Conservation (phyloP, 2,329 filamentous ascomycete genomes). For the Ceratocystis harringtonii region DNA sequence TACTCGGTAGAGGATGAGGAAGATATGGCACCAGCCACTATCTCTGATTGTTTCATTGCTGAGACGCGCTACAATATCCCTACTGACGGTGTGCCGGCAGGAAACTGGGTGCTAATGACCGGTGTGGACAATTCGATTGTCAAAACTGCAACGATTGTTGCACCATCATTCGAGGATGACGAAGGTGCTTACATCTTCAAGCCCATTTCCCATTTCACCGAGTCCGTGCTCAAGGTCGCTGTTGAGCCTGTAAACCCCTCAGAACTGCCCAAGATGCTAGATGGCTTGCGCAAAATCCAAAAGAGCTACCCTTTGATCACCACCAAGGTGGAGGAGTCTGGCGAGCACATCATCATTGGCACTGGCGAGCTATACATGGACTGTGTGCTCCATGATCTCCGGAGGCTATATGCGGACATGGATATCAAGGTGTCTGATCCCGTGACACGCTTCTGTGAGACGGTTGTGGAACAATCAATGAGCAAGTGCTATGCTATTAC, state of each 20-base stretch:
- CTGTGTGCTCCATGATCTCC: constrained; percentile 88
- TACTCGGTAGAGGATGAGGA: constrained; percentile 97
- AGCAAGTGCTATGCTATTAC: constrained; percentile 97
- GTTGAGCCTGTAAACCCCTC: constrained; percentile 97
- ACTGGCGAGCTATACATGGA: constrained; percentile 99
- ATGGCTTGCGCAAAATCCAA: constrained; percentile 90
- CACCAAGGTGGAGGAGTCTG: constrained; percentile 95
- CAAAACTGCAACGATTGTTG: constrained; percentile 85
- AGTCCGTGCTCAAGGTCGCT: constrained; percentile 94
- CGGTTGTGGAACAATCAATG: constrained; percentile 88
- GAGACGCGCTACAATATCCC: constrained; percentile 89
- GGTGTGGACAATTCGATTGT: constrained; percentile 97
- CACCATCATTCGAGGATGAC: constrained; percentile 63
- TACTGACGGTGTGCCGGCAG: constrained; percentile 81
- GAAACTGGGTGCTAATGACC: constrained; percentile 80
- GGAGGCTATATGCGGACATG: constrained; percentile 93
- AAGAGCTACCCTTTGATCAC: constrained; percentile 93
- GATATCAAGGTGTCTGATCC: constrained; percentile 98
- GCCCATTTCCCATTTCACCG: constrained; percentile 84
- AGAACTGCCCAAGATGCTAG: constrained; percentile 95
- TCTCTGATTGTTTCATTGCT: constrained; percentile 75
- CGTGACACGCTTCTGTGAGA: constrained; percentile 94
- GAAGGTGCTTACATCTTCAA: constrained; percentile 94
- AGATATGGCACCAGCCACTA: constrained; percentile 80
- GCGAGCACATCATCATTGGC: constrained; percentile 86